Percentiles rank a stretch among this genome's conserved stretches.
Conservation (phyloP, 2,329 filamentous ascomycete species). For the Penicillium sp. region DNA sequence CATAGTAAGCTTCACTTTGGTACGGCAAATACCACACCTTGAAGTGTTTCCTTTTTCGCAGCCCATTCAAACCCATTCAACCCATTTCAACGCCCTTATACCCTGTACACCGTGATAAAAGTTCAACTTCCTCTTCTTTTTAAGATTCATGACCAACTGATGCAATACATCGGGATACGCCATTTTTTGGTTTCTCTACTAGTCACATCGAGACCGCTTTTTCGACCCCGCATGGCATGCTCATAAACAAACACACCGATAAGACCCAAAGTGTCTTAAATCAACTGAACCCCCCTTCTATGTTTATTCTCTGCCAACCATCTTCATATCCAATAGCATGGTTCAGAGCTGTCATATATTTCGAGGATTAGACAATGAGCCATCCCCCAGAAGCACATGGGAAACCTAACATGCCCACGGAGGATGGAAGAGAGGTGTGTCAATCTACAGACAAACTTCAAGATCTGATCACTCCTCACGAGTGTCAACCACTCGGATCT, state of each 20-base stretch:
- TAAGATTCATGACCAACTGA: background rate
- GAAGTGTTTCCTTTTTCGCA: no score
- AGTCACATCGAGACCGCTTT: conserved; percentile 5
- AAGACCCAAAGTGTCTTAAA: background rate
- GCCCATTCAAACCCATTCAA: no score
- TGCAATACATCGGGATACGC: background rate
- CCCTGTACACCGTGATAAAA: background rate
- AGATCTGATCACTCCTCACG: background rate
- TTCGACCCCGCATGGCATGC: conserved; percentile 7
- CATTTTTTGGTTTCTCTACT: background rate
- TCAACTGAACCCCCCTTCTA: background rate
- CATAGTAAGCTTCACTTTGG: no score
- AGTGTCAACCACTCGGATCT: background rate
- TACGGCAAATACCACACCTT: background rate
- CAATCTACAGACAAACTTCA: background rate
- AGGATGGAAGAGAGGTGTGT: background rate
- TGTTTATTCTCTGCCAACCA: background rate
- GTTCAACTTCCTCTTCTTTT: no score
- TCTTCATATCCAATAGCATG: background rate
- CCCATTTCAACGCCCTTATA: background rate
- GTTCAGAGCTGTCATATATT: background rate
- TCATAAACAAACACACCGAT: background rate
- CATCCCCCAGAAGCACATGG: background rate
- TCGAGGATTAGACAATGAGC: conserved; percentile 1
- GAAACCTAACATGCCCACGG: background rate